A percentile compares a stretch with the other conserved stretches of the same genome.
These are phyloP conservation scores for Gastrodia elata DNA, from an alignment of 106 monocot species.

Conservation along the genomic window DNA sequence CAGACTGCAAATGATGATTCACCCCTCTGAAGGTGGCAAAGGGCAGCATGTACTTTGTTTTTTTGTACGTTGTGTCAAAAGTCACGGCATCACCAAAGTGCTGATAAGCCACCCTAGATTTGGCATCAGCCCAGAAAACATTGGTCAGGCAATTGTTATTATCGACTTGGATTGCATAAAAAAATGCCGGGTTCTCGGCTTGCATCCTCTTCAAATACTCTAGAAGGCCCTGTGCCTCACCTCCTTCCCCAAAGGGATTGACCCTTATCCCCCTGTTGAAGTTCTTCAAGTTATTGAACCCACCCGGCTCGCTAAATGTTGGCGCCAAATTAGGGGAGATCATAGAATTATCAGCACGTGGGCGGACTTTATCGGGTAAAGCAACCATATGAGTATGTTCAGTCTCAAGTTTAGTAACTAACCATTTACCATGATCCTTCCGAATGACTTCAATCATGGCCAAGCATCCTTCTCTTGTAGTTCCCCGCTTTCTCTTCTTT, in stretches of 20 bases:
- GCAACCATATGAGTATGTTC: constrained; percentile 73
- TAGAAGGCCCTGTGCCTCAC: constrained; percentile 60
- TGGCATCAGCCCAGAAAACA: constrained; percentile 89
- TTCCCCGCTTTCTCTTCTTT: constrained; percentile 71
- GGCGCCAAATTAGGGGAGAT: constrained; percentile 7
- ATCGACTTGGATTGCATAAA: constrained; percentile 90
- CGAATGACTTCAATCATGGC: constrained; percentile 90
- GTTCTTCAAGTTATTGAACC: constrained; percentile 40
- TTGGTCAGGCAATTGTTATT: constrained; percentile 88
- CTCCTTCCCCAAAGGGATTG: constrained; percentile 78
- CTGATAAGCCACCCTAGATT: constrained; percentile 60
- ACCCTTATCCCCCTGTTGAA: constrained; percentile 57
- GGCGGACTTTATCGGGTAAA: constrained; percentile 28
- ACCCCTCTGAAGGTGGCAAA: constrained; percentile 80
- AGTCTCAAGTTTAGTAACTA: constrained; percentile 68
- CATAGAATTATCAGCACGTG: constrained; percentile 17
- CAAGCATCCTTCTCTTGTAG: constrained; percentile 82
- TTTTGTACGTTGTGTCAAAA: constrained; percentile 92
- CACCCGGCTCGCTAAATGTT: constrained; percentile 23
- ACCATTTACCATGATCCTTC: constrained; percentile 76
- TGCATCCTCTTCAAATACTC: constrained; percentile 76
- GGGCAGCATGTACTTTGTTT: constrained; percentile 96
- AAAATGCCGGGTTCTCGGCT: constrained; percentile 79
- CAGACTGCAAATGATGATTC: constrained; percentile 77
- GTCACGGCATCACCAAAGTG: constrained; percentile 70